phyloP scores from a whole-genome alignment of 1,284 basidiomycete genomes.

The Sutorius eximius region DNA sequence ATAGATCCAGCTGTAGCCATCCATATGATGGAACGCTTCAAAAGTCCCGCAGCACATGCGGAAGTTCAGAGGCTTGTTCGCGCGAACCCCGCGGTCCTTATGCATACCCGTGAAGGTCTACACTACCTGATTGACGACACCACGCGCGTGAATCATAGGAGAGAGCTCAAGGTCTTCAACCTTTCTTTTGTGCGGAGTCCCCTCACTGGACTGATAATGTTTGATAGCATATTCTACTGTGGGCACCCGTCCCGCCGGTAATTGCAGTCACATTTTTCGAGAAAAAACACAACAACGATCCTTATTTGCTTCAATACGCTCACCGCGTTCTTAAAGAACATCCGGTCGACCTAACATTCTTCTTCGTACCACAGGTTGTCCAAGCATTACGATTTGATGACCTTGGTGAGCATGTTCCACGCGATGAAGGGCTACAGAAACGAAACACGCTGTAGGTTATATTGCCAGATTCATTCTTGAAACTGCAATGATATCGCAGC shows the following conservation, averaged over 20 bases:
- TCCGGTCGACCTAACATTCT: constrained; percentile 94
- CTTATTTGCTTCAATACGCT: constrained; percentile 92
- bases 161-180: constrained; percentile 68
- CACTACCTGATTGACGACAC: constrained; percentile 77
- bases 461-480: constrained; percentile 96
- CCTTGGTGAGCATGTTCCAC: constrained; percentile 57
- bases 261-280: constrained; percentile 88
- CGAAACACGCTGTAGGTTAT: constrained; percentile 61
- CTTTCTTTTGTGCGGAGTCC: neutral
- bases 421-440: neutral
- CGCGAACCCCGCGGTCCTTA: constrained; percentile 67
- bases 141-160: constrained; percentile 53
- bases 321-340: constrained; percentile 95
- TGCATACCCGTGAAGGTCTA: constrained; percentile 80
- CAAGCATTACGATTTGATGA: constrained; percentile 91
- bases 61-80: constrained; percentile 81
- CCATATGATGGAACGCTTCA: constrained; percentile 86
- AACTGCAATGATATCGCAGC: constrained; percentile 94
- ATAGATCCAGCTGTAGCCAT: constrained; percentile 83
- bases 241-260: constrained; percentile 89
- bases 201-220: constrained; percentile 17
- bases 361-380: constrained; percentile 98
- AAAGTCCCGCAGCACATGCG: constrained; percentile 55
- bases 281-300: constrained; percentile 79
- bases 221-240: constrained; percentile 77